These are phyloP conservation scores for Erodium texanum DNA, from an alignment of 441 rosid species.

Conservation along the genomic window DNA sequence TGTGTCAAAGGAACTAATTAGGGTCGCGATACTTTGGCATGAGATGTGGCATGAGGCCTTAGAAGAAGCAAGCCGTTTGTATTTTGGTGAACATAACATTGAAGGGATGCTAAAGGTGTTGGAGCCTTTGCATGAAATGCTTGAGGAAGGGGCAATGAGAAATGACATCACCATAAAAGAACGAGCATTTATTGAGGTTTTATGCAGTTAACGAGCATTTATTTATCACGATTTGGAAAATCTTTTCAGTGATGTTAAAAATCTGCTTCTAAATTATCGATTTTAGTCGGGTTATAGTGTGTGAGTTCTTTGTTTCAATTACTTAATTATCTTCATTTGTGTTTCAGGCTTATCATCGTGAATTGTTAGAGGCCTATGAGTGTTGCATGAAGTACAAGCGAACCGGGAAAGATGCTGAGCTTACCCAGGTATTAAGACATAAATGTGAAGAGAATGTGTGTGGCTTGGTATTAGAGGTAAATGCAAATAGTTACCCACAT, in stretches of 20 bases:
- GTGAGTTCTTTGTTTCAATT: not conserved
- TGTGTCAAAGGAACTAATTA: constrained; percentile 84
- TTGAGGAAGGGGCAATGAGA: constrained; percentile 82
- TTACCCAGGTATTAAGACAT: constrained; percentile 63
- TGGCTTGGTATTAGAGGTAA: no score
- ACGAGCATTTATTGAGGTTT: constrained; percentile 94
- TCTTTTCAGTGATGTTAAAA: not conserved
- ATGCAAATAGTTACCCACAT: no score
- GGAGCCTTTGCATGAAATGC: constrained; percentile 94
- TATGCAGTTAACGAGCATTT: not conserved
- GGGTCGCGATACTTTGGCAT: constrained; percentile 99
- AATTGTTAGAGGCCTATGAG: constrained; percentile 87
- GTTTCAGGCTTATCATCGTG: constrained; percentile 87
- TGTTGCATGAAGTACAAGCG: constrained; percentile 86
- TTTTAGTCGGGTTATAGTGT: not conserved
- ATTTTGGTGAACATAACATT: constrained; percentile 94
- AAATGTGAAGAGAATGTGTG: not conserved
- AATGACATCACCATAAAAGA: constrained; percentile 75
- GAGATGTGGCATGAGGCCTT: constrained; percentile 96
- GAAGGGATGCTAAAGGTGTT: constrained; percentile 95
- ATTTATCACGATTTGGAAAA: not conserved
- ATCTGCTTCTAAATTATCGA: not conserved
- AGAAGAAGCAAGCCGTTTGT: constrained; percentile 99
- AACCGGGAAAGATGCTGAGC: constrained; percentile 97
- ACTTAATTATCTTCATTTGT: not conserved